These are phyloP conservation scores for Caryopteris hybrid DNA, from an alignment of 305 asterid genomes.

Conservation along the genomic window DNA sequence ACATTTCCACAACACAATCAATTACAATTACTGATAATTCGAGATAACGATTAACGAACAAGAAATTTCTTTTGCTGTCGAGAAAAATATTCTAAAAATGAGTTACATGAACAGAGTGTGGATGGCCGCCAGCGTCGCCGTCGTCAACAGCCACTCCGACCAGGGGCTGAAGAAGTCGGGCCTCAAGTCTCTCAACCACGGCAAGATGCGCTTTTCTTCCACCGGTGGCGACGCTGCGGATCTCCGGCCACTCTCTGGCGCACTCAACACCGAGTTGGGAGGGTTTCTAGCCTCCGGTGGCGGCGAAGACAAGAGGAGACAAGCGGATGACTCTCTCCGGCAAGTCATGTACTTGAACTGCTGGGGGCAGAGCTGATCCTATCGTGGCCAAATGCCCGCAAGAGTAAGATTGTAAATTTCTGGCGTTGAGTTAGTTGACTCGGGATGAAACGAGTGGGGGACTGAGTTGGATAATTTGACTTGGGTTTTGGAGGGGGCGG, in stretches of 20 bases:
- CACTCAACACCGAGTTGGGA: slow-evolving; percentile 31
- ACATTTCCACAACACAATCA: not conserved
- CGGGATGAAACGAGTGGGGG: not conserved
- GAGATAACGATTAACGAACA: too few species aligned
- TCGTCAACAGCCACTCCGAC: slow-evolving; percentile 55
- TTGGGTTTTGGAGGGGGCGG: not conserved
- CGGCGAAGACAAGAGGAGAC: slow-evolving; percentile 34
- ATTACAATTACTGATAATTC: not conserved
- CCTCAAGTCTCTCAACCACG: slow-evolving; percentile 42
- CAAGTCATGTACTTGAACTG: slow-evolving; percentile 76
- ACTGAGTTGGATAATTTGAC: slow-evolving; percentile 5
- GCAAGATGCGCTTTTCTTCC: slow-evolving; percentile 32
- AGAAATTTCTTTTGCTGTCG: not conserved
- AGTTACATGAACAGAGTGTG: slow-evolving; percentile 45
- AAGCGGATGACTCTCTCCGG: slow-evolving; percentile 60
- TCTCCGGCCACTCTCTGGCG: slow-evolving; percentile 44
- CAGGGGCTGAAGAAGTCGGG: slow-evolving; percentile 59
- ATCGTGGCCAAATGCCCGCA: not conserved
- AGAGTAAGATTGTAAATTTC: slow-evolving; percentile 10
- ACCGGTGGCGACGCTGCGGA: slow-evolving; percentile 24
- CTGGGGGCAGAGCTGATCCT: slow-evolving; percentile 62
- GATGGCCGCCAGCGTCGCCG: slow-evolving; percentile 65
- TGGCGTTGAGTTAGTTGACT: not conserved
- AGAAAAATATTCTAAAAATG: not conserved
- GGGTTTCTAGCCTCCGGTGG: slow-evolving; percentile 19